Base-by-base conservation (phyloP, 2,329 filamentous ascomycete species). In the Apiospora rasikravindrae region DNA sequence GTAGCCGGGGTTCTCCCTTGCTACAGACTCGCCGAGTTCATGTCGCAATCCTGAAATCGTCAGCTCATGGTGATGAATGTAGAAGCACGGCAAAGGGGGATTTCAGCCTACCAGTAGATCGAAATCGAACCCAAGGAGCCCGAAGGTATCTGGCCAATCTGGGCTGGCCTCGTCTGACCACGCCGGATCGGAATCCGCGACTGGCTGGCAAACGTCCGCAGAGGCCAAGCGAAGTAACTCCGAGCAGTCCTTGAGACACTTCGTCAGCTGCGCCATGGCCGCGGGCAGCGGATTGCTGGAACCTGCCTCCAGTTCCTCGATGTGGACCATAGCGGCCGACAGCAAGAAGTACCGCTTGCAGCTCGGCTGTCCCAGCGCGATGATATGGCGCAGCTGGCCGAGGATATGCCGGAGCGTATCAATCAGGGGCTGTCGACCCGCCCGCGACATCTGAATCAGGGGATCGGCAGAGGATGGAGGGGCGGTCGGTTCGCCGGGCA, bases 331-430 rank as follows among this genome's bases (percentile, higher is more conserved):
- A 7, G 76, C 73, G n/a, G 69, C 73, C n/a, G 76, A 74, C 26
- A 75, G 61, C 40, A 77, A 74, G n/a, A 77, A 70, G 57, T 76
- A 76, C 64, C 75, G 74, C 71, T 77, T 78, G 7, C 74, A 69
- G 19, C 77, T 78, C 16, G 74, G 76, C 4, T 76, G 71, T 7
- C 77, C 77, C 1, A 77, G 71, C 2, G 68, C 70, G 19, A 78
- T 74, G 51, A 76, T 72, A 4, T 77, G 72, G 6, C 73, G 70
- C 73, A 76, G 74, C 71, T 77, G 77, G 26, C 53, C 74, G 19
- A 68, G 74, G 13, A 74, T 70, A 40, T 74, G 75, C 37, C 67
- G 42, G 6, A 78, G 70, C 11, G 64, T 73, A 13, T 69, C 69
- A 44, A 77, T 42, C 11, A 77, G 70, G 22, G 77, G 77, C 42